Conservation (phyloP, 139 green algal species). For the Chlorella sorokiniana region DNA sequence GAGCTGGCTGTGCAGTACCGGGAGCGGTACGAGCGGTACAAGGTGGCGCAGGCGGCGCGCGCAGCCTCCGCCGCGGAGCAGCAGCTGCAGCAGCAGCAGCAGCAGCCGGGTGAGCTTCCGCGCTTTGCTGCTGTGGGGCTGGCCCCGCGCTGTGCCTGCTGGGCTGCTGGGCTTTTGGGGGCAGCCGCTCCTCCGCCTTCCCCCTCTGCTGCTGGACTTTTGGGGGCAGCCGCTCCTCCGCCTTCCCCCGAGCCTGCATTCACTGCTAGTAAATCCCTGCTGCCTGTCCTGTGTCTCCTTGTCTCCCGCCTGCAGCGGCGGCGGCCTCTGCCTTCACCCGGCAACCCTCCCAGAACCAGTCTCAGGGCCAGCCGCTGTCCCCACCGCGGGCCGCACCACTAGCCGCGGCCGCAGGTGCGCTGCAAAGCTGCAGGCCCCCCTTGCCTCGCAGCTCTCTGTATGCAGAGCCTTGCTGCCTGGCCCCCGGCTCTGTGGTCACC, state of each 20-base stretch:
- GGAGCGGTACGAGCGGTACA: conserved; percentile 20
- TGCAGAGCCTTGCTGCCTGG: no score
- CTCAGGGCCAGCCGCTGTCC: conserved; percentile 24
- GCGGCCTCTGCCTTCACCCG: neutral
- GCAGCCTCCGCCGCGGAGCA: neutral
- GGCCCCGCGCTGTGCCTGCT: no score
- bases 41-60: neutral
- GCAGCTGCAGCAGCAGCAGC: neutral
- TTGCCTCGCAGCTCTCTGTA: neutral
- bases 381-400: conserved; percentile 12
- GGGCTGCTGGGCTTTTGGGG: no score
- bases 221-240: no score
- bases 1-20: conserved; percentile 31
- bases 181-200: no score
- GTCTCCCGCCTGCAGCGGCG: neutral
- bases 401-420: conserved; percentile 13
- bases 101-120: neutral
- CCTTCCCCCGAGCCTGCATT: no score
- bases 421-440: neutral
- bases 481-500: no score
- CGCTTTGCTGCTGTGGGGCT: no score
- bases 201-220: no score
- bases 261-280: no score
- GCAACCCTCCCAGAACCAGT: neutral
- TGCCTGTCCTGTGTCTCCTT: neutral